Evolutionary conservation across 805 yeast species (phyloP).

Genomic region (Schizosaccharomyces osmophilus): DNA sequence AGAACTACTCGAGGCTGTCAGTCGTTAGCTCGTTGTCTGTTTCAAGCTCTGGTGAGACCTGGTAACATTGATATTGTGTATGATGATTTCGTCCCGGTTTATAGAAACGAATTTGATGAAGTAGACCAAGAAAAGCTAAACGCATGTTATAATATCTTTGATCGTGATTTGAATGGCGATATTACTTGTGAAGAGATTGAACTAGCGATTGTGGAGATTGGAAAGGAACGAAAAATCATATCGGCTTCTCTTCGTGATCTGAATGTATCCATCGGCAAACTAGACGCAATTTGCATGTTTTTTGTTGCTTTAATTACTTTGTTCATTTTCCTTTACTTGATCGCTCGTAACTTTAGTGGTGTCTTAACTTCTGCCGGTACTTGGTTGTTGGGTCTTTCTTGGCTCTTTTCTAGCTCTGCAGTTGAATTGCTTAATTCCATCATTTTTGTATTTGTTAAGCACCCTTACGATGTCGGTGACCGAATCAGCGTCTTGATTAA

Average conservation of each 20-base stretch:
- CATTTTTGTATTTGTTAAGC: slow-evolving; percentile 19
- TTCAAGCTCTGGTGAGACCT: slow-evolving; percentile 11
- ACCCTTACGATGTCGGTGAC: slow-evolving; percentile 21
- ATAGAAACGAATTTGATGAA: slow-evolving; percentile 11
- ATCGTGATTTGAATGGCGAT: slow-evolving; percentile 16
- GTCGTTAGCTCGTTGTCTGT: slow-evolving; percentile 1
- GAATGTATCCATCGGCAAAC: slow-evolving; percentile 18
- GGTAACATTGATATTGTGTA: slow-evolving; percentile 12
- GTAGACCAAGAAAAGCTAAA: background rate
- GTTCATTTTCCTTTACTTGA: slow-evolving; percentile 18
- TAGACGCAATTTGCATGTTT: slow-evolving; percentile 15
- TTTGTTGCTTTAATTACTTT: slow-evolving; percentile 14
- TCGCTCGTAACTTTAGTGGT: slow-evolving; percentile 18
- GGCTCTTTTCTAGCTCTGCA: slow-evolving; percentile 16
- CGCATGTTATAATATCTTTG: slow-evolving; percentile 2
- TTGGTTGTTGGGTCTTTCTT: slow-evolving; percentile 17
- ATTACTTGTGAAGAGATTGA: slow-evolving; percentile 17
- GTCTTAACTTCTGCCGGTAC: slow-evolving; percentile 20
- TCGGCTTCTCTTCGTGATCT: slow-evolving; percentile 17
- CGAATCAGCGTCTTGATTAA: slow-evolving; percentile 12
- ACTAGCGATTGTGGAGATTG: slow-evolving; percentile 13
- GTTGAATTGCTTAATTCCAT: slow-evolving; percentile 18
- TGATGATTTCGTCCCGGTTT: slow-evolving; percentile 18
- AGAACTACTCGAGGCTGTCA: slow-evolving; percentile 1
- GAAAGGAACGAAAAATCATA: slow-evolving; percentile 16